A percentile compares a stretch with the other conserved stretches of the same genome.
These are phyloP conservation scores for Fusarium equiseti DNA, from an alignment of 2,329 filamentous ascomycete genomes.

Conservation along the genomic window DNA sequence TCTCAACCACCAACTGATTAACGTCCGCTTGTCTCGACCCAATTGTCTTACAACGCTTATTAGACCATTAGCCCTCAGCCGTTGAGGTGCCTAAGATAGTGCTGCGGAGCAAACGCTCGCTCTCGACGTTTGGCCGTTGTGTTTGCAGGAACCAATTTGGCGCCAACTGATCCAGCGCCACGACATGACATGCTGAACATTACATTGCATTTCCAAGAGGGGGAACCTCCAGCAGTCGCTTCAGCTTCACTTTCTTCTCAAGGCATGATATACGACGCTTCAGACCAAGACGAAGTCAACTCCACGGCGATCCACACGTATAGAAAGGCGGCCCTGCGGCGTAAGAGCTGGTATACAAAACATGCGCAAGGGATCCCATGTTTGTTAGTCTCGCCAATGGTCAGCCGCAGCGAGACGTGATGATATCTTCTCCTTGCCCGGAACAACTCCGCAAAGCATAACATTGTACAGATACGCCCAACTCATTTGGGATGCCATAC, in stretches of 20 bases:
- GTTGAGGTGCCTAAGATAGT: slow-evolving; percentile 18
- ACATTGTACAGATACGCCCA: slow-evolving; percentile 12
- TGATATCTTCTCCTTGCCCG: slow-evolving; percentile 15
- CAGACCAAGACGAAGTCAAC: slow-evolving; percentile 27
- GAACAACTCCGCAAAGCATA: slow-evolving; percentile 39
- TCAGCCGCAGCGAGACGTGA: slow-evolving; percentile 17
- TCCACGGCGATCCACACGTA: slow-evolving; percentile 39
- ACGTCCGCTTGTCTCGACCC: slow-evolving; percentile 25
- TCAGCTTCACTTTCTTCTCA: slow-evolving; percentile 13
- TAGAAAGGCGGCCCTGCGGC: slow-evolving; percentile 30
- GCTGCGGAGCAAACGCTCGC: slow-evolving; percentile 26
- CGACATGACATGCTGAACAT: slow-evolving; percentile 1
- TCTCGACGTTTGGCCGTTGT: slow-evolving; percentile 40
- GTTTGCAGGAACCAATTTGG: slow-evolving; percentile 28
- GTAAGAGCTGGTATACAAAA: slow-evolving; percentile 13
- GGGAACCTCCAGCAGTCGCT: slow-evolving; percentile 21
- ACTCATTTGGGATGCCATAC: neutral
- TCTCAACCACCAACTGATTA: slow-evolving; percentile 10
- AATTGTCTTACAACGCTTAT: slow-evolving; percentile 23
- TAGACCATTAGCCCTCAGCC: slow-evolving; percentile 6
- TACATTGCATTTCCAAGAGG: slow-evolving; percentile 3
- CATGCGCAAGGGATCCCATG: slow-evolving; percentile 39
- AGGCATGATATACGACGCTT: slow-evolving; percentile 17
- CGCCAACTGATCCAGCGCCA: slow-evolving; percentile 20
- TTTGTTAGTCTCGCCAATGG: slow-evolving; percentile 19